phyloP scores from a whole-genome alignment of 805 yeast genomes.

The Pichia heedii region DNA sequence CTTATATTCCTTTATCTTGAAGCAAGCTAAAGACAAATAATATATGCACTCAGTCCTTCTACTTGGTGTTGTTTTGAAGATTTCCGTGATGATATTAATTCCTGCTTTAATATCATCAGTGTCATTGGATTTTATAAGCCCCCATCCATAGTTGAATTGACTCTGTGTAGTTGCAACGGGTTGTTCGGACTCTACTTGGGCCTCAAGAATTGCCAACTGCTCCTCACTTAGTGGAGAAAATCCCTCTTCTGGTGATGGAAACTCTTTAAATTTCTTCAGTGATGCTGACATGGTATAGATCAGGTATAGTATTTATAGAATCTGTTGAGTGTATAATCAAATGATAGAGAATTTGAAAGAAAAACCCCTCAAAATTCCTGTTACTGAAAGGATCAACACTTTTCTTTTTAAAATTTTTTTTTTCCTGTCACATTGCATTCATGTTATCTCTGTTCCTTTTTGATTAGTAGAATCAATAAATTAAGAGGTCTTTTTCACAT shows the following conservation, averaged over 20 bases:
- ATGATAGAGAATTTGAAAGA: too few species aligned
- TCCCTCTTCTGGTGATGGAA: conserved; percentile 23
- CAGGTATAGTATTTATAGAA: too few species aligned
- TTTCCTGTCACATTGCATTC: too few species aligned
- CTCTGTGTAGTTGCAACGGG: conserved; percentile 78
- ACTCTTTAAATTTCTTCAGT: conserved; percentile 1
- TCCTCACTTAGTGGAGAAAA: conserved; percentile 54
- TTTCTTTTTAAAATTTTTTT: too few species aligned
- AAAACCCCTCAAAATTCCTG: neutral
- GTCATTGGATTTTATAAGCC: conserved; percentile 63
- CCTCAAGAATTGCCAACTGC: conserved; percentile 65
- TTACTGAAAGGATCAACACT: too few species aligned
- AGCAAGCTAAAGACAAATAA: conserved; percentile 80
- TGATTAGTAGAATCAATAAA: too few species aligned
- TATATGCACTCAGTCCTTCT: conserved; percentile 86
- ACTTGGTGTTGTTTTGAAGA: conserved; percentile 67
- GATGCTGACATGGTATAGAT: neutral
- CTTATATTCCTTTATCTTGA: conserved; percentile 76
- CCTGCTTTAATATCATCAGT: conserved; percentile 69
- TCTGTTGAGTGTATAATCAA: too few species aligned
- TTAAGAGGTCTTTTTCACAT: too few species aligned
- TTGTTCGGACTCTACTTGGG: conserved; percentile 73
- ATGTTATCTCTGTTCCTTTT: too few species aligned
- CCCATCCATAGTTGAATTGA: conserved; percentile 95
- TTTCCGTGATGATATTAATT: conserved; percentile 57